phyloP scores from a whole-genome alignment of 1,284 basidiomycete genomes.

The Phellopilus nigrolimitatus region DNA sequence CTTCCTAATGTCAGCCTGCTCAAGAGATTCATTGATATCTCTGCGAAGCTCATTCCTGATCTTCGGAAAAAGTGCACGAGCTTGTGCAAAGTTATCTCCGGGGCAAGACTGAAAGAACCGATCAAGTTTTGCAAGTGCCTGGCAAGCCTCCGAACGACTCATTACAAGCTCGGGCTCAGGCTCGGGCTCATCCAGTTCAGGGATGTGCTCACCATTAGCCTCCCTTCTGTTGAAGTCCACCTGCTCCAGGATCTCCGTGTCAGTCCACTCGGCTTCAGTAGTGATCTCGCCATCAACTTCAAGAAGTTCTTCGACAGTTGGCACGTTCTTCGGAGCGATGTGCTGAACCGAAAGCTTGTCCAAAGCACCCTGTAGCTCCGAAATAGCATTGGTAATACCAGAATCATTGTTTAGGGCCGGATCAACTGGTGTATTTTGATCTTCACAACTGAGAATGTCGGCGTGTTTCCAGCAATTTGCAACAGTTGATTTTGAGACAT shows the following conservation, averaged over 20 bases:
- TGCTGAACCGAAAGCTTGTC: not conserved
- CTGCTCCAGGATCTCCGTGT: slow-evolving; percentile 5
- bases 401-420: not conserved
- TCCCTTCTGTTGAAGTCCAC: not conserved
- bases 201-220: slow-evolving; percentile 6
- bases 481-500: slow-evolving; percentile 1
- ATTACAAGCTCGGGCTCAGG: not conserved
- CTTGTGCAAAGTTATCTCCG: not conserved
- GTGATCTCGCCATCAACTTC: not conserved
- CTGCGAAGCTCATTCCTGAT: not conserved
- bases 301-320: not conserved
- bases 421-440: slow-evolving; percentile 23
- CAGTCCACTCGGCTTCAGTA: slow-evolving; percentile 8
- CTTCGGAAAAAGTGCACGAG: not conserved
- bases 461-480: slow-evolving; percentile 14
- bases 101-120: not conserved
- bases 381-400: not conserved
- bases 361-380: not conserved
- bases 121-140: not conserved
- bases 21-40: not conserved
- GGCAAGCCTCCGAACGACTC: not conserved
- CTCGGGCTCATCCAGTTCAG: not conserved
- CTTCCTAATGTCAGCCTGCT: not conserved
- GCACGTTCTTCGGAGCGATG: not conserved
- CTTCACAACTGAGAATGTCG: not conserved